A percentile compares a stretch with the other conserved stretches of the same genome.
Conservation (phyloP, 2,329 filamentous ascomycete species). For the Cryphonectria nitschkei region DNA sequence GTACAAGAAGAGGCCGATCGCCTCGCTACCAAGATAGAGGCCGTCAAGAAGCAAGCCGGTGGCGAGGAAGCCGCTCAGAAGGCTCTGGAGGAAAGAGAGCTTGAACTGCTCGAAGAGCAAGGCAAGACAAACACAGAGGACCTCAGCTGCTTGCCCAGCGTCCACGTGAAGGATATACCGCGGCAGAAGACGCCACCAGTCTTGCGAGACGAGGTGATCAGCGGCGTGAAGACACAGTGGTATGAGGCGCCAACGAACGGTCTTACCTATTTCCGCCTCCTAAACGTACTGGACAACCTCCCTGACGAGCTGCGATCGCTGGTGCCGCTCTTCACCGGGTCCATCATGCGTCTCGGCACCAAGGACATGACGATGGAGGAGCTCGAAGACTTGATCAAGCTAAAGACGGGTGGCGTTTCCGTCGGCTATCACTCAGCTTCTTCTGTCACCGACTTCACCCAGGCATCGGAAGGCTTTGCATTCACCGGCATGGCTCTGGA, state of each 20-base stretch:
- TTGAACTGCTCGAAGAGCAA: slow-evolving; percentile 80
- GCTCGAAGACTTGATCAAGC: slow-evolving; percentile 91
- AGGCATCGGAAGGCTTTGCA: slow-evolving; percentile 78
- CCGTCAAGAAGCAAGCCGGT: slow-evolving; percentile 69
- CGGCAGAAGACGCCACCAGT: slow-evolving; percentile 67
- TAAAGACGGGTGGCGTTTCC: slow-evolving; percentile 90
- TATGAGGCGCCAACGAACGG: slow-evolving; percentile 93
- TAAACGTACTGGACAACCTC: slow-evolving; percentile 78
- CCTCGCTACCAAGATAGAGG: slow-evolving; percentile 73
- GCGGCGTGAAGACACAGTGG: slow-evolving; percentile 79
- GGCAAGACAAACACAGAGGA: slow-evolving; percentile 83
- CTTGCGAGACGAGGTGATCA: slow-evolving; percentile 66
- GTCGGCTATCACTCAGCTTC: slow-evolving; percentile 83
- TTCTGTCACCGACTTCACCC: slow-evolving; percentile 71
- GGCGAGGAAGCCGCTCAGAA: slow-evolving; percentile 72
- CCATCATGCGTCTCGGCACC: slow-evolving; percentile 91
- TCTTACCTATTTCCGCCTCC: slow-evolving; percentile 90
- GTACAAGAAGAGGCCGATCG: slow-evolving; percentile 76
- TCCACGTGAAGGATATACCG: slow-evolving; percentile 88
- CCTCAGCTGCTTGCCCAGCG: slow-evolving; percentile 82
- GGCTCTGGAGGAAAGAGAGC: slow-evolving; percentile 75
- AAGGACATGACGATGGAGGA: slow-evolving; percentile 89
- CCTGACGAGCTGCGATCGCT: slow-evolving; percentile 83
- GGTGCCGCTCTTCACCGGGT: slow-evolving; percentile 88
- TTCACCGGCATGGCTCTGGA: slow-evolving; percentile 89